These are phyloP conservation scores for Aspergillus persii DNA, from an alignment of 2,329 filamentous ascomycete genomes.

Conservation along the genomic window DNA sequence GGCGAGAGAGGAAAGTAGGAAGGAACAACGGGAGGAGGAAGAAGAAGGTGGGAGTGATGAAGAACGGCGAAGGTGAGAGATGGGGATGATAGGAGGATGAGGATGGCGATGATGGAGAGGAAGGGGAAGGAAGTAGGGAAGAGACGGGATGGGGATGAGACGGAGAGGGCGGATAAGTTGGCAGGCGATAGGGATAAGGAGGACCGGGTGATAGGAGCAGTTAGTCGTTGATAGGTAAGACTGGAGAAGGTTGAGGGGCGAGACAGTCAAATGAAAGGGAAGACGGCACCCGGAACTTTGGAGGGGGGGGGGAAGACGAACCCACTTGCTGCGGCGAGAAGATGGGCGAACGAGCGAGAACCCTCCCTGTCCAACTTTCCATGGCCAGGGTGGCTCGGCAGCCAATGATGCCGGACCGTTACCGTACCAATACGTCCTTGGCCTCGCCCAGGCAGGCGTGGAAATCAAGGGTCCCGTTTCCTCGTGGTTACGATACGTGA, in stretches of 20 bases:
- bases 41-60: slow-evolving; percentile 8
- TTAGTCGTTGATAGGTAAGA: slow-evolving; percentile 1
- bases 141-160: neutral
- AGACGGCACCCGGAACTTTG: slow-evolving; percentile 20
- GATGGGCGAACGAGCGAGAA: slow-evolving; percentile 24
- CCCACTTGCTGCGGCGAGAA: slow-evolving; percentile 14
- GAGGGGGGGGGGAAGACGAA: slow-evolving; percentile 12
- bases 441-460: neutral
- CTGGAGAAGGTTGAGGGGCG: slow-evolving; percentile 6
- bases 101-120: slow-evolving; percentile 1
- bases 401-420: slow-evolving; percentile 10
- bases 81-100: slow-evolving; percentile 17
- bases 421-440: slow-evolving; percentile 16
- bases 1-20: slow-evolving; percentile 11
- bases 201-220: slow-evolving; percentile 14
- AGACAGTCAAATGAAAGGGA: slow-evolving; percentile 14
- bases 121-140: slow-evolving; percentile 18
- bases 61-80: slow-evolving; percentile 14
- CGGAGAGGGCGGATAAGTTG: slow-evolving; percentile 9
- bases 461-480: slow-evolving; percentile 5
- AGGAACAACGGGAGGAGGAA: slow-evolving; percentile 15
- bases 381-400: neutral
- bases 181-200: slow-evolving; percentile 17
- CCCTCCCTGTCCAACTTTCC: slow-evolving; percentile 6
- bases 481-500: slow-evolving; percentile 23